phyloP scores from a whole-genome alignment of 495 filamentous ascomycete species.

The Lepraria neglecta region DNA sequence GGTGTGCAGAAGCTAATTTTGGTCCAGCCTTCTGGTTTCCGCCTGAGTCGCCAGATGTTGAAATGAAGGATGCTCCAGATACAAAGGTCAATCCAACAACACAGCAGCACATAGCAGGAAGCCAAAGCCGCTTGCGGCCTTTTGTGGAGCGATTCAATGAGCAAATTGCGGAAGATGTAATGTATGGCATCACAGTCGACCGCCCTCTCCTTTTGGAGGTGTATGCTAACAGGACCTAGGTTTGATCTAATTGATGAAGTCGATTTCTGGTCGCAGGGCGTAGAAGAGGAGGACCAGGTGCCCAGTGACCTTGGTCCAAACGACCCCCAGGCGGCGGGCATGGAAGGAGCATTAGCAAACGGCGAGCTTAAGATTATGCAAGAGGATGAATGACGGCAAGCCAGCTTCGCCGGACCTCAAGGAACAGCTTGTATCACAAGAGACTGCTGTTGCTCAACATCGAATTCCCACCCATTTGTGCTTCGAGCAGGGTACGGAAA shows the following conservation, averaged over 20 bases:
- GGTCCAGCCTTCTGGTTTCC: slow-evolving; percentile 86
- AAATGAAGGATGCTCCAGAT: slow-evolving; percentile 40
- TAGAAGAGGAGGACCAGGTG: slow-evolving; percentile 2
- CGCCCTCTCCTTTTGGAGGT: too few species aligned
- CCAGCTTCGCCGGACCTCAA: not conserved
- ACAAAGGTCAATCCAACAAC: slow-evolving; percentile 17
- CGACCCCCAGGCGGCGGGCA: not conserved
- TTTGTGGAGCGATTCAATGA: slow-evolving; percentile 81
- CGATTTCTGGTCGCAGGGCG: slow-evolving; percentile 28
- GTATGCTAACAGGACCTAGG: not conserved
- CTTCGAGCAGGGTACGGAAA: too few species aligned
- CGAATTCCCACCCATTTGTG: too few species aligned
- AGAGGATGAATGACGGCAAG: not conserved
- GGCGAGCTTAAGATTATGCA: slow-evolving; percentile 9
- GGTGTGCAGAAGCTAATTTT: slow-evolving; percentile 86
- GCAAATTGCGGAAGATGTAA: slow-evolving; percentile 89
- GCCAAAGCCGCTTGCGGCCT: slow-evolving; percentile 40
- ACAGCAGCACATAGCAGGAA: slow-evolving; percentile 24
- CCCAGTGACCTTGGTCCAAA: too few species aligned
- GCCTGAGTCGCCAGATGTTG: slow-evolving; percentile 49
- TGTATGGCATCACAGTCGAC: slow-evolving; percentile 66
- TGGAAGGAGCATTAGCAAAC: slow-evolving; percentile 3
- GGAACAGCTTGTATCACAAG: too few species aligned
- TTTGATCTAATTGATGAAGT: slow-evolving; percentile 65
- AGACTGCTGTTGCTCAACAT: too few species aligned